Percentiles rank a stretch among this genome's conserved stretches.
These are phyloP conservation scores for Lophiotrema nucula DNA, from an alignment of 495 filamentous ascomycete species.

Conservation along the genomic window DNA sequence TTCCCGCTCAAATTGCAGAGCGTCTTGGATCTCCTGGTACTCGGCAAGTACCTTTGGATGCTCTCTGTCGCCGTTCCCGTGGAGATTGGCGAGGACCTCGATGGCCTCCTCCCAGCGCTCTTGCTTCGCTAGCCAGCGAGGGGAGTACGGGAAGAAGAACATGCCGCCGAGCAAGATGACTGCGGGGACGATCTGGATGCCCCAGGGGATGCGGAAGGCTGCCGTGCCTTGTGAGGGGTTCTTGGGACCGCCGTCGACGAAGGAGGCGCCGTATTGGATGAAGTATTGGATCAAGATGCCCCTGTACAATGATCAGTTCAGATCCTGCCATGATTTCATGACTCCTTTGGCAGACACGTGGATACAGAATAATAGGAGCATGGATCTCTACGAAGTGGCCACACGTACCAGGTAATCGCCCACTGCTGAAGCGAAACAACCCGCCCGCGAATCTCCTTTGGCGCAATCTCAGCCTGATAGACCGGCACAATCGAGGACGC, in stretches of 20 bases:
- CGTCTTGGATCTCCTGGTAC: slow-evolving; percentile 66
- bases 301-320: slow-evolving; percentile 4
- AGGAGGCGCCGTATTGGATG: slow-evolving; percentile 69
- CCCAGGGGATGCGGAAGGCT: slow-evolving; percentile 74
- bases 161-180: slow-evolving; percentile 63
- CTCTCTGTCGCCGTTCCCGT: slow-evolving; percentile 60
- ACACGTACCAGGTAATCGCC: slow-evolving; percentile 65
- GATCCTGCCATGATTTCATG: neutral
- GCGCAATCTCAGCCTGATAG: slow-evolving; percentile 76
- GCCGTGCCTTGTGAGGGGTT: slow-evolving; percentile 56
- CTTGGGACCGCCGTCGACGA: slow-evolving; percentile 57
- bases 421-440: slow-evolving; percentile 74
- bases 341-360: neutral
- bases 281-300: slow-evolving; percentile 60
- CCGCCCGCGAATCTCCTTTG: slow-evolving; percentile 74
- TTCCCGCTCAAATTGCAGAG: slow-evolving; percentile 61
- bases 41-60: slow-evolving; percentile 63
- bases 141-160: slow-evolving; percentile 70
- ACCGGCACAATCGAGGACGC: slow-evolving; percentile 73
- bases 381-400: neutral
- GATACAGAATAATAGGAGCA: neutral
- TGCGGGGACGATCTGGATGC: slow-evolving; percentile 68
- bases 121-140: slow-evolving; percentile 71
- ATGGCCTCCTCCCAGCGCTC: slow-evolving; percentile 75
- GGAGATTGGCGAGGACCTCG: slow-evolving; percentile 61